These are phyloP conservation scores for Gonium pectorale DNA, from an alignment of 139 green algal genomes.

Conservation along the genomic window DNA sequence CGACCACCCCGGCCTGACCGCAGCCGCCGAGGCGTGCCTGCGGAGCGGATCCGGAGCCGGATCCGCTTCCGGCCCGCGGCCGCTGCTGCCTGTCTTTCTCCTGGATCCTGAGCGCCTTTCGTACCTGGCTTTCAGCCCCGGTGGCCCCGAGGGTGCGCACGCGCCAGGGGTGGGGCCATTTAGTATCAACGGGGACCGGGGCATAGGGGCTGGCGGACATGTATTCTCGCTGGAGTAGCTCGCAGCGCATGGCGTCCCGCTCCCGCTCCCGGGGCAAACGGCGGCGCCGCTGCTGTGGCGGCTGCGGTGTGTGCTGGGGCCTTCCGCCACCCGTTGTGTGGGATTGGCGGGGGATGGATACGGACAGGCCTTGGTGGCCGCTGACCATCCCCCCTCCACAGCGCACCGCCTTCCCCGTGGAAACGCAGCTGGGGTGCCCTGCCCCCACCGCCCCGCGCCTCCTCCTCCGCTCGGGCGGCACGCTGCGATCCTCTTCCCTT, in stretches of 20 bases:
- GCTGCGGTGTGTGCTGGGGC: too few relatives aligned
- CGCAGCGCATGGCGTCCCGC: too few relatives aligned
- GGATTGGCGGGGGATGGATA: too few relatives aligned
- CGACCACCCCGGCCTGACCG: slow-evolving; percentile 80
- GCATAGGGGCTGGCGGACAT: neutral
- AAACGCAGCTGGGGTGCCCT: too few relatives aligned
- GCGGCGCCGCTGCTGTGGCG: too few relatives aligned
- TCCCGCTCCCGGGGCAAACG: too few relatives aligned
- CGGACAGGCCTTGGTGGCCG: too few relatives aligned
- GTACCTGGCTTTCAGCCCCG: slow-evolving; percentile 48
- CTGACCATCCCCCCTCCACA: too few relatives aligned
- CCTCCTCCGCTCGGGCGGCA: neutral
- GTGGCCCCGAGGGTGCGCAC: slow-evolving; percentile 57
- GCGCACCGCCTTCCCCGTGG: too few relatives aligned
- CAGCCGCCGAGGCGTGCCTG: slow-evolving; percentile 18
- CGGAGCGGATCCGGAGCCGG: neutral
- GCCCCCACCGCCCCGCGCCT: too few relatives aligned
- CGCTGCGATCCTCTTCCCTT: neutral
- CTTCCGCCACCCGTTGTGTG: too few relatives aligned
- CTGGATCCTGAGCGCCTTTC: slow-evolving; percentile 61
- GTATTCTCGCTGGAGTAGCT: too few relatives aligned
- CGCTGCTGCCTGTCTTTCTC: slow-evolving; percentile 69
- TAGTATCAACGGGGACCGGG: neutral
- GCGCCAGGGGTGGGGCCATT: neutral
- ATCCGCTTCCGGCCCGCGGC: neutral